These are phyloP conservation scores for Geotrichum candidum DNA, from an alignment of 1,139 yeast species.

Conservation along the genomic window DNA sequence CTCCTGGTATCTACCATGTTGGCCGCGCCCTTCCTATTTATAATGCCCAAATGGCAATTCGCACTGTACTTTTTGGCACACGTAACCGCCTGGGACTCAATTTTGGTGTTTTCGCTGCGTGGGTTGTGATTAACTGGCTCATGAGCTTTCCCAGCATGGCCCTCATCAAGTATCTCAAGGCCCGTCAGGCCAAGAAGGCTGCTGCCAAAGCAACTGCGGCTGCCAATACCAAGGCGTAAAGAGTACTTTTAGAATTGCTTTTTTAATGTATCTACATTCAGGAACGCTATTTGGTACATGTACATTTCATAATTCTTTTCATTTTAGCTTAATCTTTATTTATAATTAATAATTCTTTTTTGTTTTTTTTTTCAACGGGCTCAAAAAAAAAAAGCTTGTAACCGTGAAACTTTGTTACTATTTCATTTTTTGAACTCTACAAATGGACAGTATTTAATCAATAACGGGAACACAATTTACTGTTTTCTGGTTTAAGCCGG, in stretches of 20 bases:
- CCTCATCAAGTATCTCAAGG: constrained; percentile 8
- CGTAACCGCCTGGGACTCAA: constrained; percentile 53
- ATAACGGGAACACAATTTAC: too few relatives aligned
- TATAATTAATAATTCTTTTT: too few relatives aligned
- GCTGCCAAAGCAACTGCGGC: constrained; percentile 9
- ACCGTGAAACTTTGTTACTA: too few relatives aligned
- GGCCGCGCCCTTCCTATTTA: constrained; percentile 65
- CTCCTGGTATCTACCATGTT: constrained; percentile 50
- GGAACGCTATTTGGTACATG: neutral
- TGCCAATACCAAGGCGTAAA: neutral
- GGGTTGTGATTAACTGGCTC: constrained; percentile 49
- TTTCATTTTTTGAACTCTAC: too few relatives aligned
- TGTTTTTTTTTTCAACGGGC: too few relatives aligned
- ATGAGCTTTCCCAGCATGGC: constrained; percentile 19
- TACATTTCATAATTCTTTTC: too few relatives aligned
- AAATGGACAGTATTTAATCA: too few relatives aligned
- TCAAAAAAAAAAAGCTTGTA: too few relatives aligned
- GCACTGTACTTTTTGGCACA: constrained; percentile 53
- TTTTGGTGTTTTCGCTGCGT: constrained; percentile 51
- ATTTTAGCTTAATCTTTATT: too few relatives aligned
- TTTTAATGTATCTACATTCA: too few relatives aligned
- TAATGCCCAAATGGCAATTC: constrained; percentile 50
- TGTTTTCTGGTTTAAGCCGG: too few relatives aligned
- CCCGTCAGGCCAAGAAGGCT: constrained; percentile 6
- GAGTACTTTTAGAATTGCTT: neutral